Base-by-base conservation (phyloP, 495 filamentous ascomycete genomes). In the Annulohypoxylon bovei region DNA sequence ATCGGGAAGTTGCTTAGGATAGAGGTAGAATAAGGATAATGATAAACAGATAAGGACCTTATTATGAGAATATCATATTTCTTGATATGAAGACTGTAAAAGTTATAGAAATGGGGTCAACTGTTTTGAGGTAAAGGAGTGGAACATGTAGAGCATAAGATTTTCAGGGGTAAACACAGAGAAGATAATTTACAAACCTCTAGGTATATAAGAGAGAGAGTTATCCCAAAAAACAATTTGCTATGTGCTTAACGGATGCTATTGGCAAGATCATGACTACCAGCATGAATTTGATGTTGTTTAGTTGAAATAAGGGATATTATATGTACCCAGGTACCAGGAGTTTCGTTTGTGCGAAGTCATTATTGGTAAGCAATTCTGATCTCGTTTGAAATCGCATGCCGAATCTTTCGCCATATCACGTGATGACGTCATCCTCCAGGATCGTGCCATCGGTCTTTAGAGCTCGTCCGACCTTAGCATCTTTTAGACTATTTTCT, bases 371-470 rank as follows among this genome's bases (percentile, higher is more conserved):
- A 70, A 70, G 67, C 67, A 12, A 12, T 3, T 35, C 16, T n/a
- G 4, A 52, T 46, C 7, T 46, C n/a, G 55, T 14, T 58, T 25
- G 8, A 39, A 28, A 49, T 63, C 66, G 52, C 39, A 39, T 27
- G 58, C 60, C 67, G 60, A 55, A 61, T 18, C 61, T 70, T 40
- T 28, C 63, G 47, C 53, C 57, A 72, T 68, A 72, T 72, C 70
- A 72, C 70, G 70, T 72, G 70, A 46, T 72, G 70, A 72, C 65
- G 70, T 72, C 70, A 72, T 68, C 47, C 59, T 39, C 53, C 25
- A 56, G 59, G 69, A 71, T 64, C 53, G 35, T 67, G 18, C 69
- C 64, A 60, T 72, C 64, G 59, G 69, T 46, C 35, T 46, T 67
- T 33, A 14, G 30, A 71, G 68, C 68, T 71, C 58, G 18, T 64